Base-by-base conservation (phyloP, 768 basidiomycete species). In the Heimioporus sp. region DNA sequence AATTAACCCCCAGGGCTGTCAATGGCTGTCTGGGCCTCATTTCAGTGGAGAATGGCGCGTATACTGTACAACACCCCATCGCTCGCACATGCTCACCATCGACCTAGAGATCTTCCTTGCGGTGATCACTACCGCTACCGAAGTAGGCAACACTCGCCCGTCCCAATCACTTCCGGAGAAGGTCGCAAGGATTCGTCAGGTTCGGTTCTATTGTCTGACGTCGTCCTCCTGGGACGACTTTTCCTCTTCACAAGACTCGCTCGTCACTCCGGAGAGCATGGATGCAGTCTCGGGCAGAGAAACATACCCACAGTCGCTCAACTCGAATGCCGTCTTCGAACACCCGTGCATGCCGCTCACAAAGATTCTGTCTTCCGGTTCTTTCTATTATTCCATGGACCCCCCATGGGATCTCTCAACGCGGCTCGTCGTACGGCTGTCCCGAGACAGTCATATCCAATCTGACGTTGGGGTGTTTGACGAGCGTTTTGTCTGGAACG, bases 401-500 rank as follows among this genome's bases (percentile, higher is more conserved):
- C 80, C 87, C 0, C 76, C 80, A 8, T 98, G 95, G 92, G 95
- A 98, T 68, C 73, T 98, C 30, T 93, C 93, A 5, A 87, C 91
- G 1, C 76, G 95, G 41, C 75, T 98, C 36, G 74, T 86, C 15
- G 79, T 83, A 32, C 81, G 94, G 4, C 68, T 94, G 45, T 70
- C 77, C 52, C 74, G 81, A 65, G 78, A 79, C 59, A 70, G 65
- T 48, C 71, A 63, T 36, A 56, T 70, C 42, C 65, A 67, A 37
- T 73, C 72, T 55, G 83, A 89, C 59, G 65, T 79, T 10, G 76
- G 74, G 20, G 72, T 76, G n/a, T 92, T 86, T 59, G 92, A 95
- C 65, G 84, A 85, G 48, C 81, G 90, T 46, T 96, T 95, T 65
- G 81, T 98, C 12, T 99, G 96, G 96, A 99, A 99, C 65, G 86